These are phyloP conservation scores for Lobulomyces angularis DNA, from an alignment of 192 early-diverging fungal species.

Conservation along the genomic window DNA sequence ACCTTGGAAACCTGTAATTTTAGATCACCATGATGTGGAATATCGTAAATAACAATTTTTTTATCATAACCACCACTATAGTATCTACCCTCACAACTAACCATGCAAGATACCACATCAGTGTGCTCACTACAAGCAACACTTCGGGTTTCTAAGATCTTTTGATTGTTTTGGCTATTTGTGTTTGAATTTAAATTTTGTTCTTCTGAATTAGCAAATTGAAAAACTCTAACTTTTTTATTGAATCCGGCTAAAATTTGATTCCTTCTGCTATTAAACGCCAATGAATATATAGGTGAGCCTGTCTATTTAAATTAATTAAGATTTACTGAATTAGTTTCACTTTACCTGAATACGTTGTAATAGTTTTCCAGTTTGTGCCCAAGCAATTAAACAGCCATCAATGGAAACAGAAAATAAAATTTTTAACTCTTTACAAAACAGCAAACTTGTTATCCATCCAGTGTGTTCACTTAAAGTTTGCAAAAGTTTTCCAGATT, in stretches of 20 bases:
- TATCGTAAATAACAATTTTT: slow-evolving; percentile 48
- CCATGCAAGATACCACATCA: slow-evolving; percentile 43
- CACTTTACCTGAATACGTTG: slow-evolving; percentile 39
- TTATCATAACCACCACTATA: slow-evolving; percentile 51
- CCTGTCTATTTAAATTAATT: slow-evolving; percentile 21
- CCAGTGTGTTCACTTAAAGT: slow-evolving; percentile 31
- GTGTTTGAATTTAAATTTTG: slow-evolving; percentile 11
- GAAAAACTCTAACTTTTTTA: slow-evolving; percentile 41
- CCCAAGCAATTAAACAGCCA: slow-evolving; percentile 42
- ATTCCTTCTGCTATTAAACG: slow-evolving; percentile 41
- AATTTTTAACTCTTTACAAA: slow-evolving; percentile 41
- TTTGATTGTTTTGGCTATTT: slow-evolving; percentile 4
- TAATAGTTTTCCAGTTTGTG: slow-evolving; percentile 28
- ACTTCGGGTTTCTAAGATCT: slow-evolving; percentile 28
- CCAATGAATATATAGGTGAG: slow-evolving; percentile 41
- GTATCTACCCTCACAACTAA: slow-evolving; percentile 41
- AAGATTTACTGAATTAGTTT: neutral
- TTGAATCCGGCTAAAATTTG: slow-evolving; percentile 41
- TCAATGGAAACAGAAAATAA: slow-evolving; percentile 43
- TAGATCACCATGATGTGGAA: slow-evolving; percentile 40
- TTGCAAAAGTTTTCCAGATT: slow-evolving; percentile 33
- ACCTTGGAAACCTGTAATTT: slow-evolving; percentile 26
- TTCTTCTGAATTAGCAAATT: slow-evolving; percentile 29
- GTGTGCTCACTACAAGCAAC: slow-evolving; percentile 30
- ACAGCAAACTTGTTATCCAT: slow-evolving; percentile 39